phyloP scores from a whole-genome alignment of 1,284 basidiomycete genomes.

The Cutaneotrichosporon sp. region DNA sequence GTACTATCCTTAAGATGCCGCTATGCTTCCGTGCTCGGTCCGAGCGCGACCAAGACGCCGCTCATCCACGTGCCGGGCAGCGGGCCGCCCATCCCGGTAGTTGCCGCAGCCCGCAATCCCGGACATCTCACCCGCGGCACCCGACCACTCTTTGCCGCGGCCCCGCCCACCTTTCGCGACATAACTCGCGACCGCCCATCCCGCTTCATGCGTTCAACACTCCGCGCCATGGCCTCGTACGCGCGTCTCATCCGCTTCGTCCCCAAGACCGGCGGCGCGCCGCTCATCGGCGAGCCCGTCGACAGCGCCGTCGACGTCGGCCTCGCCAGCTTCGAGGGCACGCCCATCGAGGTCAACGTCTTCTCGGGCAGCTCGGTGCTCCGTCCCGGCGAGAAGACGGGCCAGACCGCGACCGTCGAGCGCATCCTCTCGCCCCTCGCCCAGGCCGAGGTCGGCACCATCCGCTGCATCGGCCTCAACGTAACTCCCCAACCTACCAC shows the following conservation, averaged over 20 bases:
- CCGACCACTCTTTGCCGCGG: background rate
- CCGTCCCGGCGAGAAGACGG: constrained; percentile 44
- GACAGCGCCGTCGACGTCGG: constrained; percentile 52
- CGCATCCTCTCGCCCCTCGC: constrained; percentile 48
- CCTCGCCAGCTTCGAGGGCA: constrained; percentile 37
- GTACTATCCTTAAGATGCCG: background rate
- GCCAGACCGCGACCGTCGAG: constrained; percentile 36
- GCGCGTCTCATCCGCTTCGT: constrained; percentile 48
- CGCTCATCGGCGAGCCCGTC: constrained; percentile 47
- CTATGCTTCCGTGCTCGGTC: background rate
- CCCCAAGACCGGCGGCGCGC: constrained; percentile 18
- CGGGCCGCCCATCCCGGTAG: background rate
- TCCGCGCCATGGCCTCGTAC: constrained; percentile 28
- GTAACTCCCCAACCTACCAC: constrained; percentile 28
- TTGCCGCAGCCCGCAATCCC: too few relatives aligned
- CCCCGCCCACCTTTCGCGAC: background rate
- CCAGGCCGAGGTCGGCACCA: constrained; percentile 44
- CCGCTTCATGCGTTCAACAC: constrained; percentile 18
- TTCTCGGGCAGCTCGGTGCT: constrained; percentile 45
- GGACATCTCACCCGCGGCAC: background rate
- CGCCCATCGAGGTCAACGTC: constrained; percentile 41
- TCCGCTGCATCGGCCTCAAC: constrained; percentile 51
- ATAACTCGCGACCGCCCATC: background rate
- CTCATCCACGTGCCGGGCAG: background rate
- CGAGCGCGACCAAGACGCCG: background rate